Evolutionary conservation across 805 yeast genomes (phyloP).

Genomic region (Lachancea mirantina): DNA sequence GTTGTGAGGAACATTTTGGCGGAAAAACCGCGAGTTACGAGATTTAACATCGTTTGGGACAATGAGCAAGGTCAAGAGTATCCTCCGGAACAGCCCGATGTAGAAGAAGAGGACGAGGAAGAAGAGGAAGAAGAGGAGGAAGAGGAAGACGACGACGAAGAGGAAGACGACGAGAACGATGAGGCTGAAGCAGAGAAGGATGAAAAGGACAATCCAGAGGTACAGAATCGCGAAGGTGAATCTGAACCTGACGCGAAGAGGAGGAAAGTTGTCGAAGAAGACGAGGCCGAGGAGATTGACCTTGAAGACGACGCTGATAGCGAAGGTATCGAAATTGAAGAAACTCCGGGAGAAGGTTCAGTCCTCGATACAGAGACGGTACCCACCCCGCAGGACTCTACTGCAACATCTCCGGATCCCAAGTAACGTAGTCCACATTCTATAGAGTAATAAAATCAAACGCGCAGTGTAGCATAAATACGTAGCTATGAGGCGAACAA

Average conservation of each 20-base stretch:
- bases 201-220: slow-evolving; percentile 31
- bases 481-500: background rate
- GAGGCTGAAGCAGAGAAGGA: slow-evolving; percentile 38
- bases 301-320: slow-evolving; percentile 13
- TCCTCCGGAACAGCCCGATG: slow-evolving; percentile 70
- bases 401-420: slow-evolving; percentile 6
- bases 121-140: slow-evolving; percentile 52
- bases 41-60: slow-evolving; percentile 97
- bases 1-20: slow-evolving; percentile 92
- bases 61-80: slow-evolving; percentile 60
- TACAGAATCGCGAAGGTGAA: slow-evolving; percentile 27
- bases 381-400: slow-evolving; percentile 26
- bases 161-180: slow-evolving; percentile 42
- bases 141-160: slow-evolving; percentile 40
- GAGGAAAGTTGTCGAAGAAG: slow-evolving; percentile 9
- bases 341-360: slow-evolving; percentile 9
- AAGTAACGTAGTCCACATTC: background rate
- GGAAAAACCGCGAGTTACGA: slow-evolving; percentile 94
- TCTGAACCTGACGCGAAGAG: slow-evolving; percentile 14
- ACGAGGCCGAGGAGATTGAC: slow-evolving; percentile 11
- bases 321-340: slow-evolving; percentile 9
- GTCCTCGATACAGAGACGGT: slow-evolving; percentile 14
- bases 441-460: background rate
- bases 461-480: too few species aligned
- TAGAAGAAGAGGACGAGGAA: slow-evolving; percentile 60